Base-by-base conservation (phyloP, 148 eudicot species). In the Arbutus unedo region DNA sequence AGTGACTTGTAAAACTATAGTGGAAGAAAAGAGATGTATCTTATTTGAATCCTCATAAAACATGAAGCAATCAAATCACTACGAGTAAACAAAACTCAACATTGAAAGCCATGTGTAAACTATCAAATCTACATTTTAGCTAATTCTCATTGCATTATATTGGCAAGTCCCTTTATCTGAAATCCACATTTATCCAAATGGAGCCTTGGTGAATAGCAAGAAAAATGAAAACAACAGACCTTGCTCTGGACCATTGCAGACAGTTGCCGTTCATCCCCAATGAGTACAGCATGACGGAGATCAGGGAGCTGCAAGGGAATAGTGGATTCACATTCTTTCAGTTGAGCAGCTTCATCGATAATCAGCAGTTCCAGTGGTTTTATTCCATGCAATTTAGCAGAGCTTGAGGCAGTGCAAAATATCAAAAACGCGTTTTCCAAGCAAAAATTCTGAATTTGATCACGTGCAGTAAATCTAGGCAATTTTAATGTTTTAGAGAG, bases 321-420 rank as follows among this genome's bases (percentile, higher is more conserved):
- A 2, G 84, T 79, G 15, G 93, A 89, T 56, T 92, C 95, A 31
- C 93, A 86, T 72, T 90, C 95, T 68, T 92, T 92, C 1, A 91
- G 88, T 78, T 92, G 93, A 5, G 92, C 95, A 74, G 93, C 95
- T 85, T 92, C 93, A 80, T 89, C 93, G 43, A 92, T 84, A 8
- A 89, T 44, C 57, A 89, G 75, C 77, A 88, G 64, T 41, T 85
- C 86, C 41, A 89, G 53, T 15, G 70, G 67, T 38, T 54, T 62
- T 48, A 49, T 45, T 5, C 44, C 80, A 8, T 5, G 60, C 73
- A 89, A 19, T 77, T 85, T 92, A 0, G 74, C 57, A 7, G 93
- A 88, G 81, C 87, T 82, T 5, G 92, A 90, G n/a, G 89, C 92
- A 47, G 93, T 92, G 81, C 95, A 91, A 68, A 92, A 91, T 18